A percentile compares a stretch with the other conserved stretches of the same genome.
These are phyloP conservation scores for Trypanosomatidae sp. DNA, from an alignment of 208 protist genomes.

Conservation along the genomic window DNA sequence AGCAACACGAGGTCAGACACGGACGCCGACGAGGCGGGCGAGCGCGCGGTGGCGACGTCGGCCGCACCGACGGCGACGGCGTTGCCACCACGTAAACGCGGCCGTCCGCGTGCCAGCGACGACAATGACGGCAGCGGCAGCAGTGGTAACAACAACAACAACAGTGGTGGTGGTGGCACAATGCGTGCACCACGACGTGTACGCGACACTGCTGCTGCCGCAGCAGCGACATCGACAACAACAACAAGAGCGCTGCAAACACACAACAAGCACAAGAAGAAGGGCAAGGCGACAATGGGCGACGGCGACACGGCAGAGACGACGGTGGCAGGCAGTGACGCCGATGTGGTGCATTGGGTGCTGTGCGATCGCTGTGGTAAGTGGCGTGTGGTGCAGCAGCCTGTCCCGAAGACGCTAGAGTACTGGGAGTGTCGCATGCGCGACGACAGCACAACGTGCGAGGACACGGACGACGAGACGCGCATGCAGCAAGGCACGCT, in stretches of 20 bases:
- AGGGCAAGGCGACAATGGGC: background rate
- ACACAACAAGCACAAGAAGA: constrained; percentile 1
- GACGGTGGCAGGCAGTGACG: background rate
- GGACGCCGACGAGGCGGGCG: too few species aligned
- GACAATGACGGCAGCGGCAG: too few species aligned
- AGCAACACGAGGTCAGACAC: too few species aligned
- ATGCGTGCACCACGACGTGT: too few species aligned
- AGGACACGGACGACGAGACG: constrained; percentile 40
- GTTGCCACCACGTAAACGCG: too few species aligned
- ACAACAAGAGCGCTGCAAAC: background rate
- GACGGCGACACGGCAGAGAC: background rate
- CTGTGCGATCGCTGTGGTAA: constrained; percentile 70
- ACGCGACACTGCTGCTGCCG: too few species aligned
- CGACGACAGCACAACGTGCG: constrained; percentile 40
- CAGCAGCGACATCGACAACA: background rate
- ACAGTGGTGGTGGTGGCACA: too few species aligned
- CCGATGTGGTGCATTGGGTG: constrained; percentile 66
- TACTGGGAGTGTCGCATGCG: constrained; percentile 66
- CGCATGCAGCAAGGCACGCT: background rate
- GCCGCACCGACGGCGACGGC: too few species aligned
- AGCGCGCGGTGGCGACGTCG: too few species aligned
- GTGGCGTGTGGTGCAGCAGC: constrained; percentile 66
- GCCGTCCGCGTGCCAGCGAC: too few species aligned
- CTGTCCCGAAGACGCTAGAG: constrained; percentile 10
- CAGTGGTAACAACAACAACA: too few species aligned